Conservation (phyloP, 2,329 filamentous ascomycete genomes). For the Calonectria multiphialidica region DNA sequence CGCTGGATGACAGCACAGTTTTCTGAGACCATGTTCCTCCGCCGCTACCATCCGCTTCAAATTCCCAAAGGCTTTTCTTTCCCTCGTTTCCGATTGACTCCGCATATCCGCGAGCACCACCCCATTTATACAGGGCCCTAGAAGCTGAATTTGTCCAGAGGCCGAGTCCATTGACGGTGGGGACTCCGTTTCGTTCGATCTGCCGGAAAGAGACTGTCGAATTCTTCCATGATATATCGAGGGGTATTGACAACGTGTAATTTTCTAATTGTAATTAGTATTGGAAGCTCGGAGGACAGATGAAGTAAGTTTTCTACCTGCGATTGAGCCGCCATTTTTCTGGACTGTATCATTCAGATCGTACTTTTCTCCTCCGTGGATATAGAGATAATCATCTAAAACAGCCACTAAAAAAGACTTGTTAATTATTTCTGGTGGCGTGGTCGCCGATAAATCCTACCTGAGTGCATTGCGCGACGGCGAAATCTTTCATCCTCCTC, state of each 20-base stretch:
- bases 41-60: not conserved
- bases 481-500: not conserved
- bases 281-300: not conserved
- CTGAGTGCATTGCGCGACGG: not conserved
- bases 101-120: not conserved
- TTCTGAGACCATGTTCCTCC: not conserved
- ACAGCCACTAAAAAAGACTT: not conserved
- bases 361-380: not conserved
- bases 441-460: not conserved
- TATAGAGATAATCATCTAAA: not conserved
- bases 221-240: not conserved
- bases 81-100: not conserved
- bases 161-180: not conserved
- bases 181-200: not conserved
- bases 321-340: not conserved
- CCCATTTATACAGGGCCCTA: not conserved
- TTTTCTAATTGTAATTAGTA: not conserved
- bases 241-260: not conserved
- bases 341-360: not conserved
- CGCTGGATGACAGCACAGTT: not conserved
- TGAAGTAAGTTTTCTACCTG: not conserved
- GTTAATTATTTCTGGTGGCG: not conserved
- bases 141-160: not conserved
- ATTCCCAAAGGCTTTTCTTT: not conserved
- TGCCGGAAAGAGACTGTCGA: not conserved